Conservation (phyloP, 345 rosid genomes). For the Eucalyptus cloeziana region DNA sequence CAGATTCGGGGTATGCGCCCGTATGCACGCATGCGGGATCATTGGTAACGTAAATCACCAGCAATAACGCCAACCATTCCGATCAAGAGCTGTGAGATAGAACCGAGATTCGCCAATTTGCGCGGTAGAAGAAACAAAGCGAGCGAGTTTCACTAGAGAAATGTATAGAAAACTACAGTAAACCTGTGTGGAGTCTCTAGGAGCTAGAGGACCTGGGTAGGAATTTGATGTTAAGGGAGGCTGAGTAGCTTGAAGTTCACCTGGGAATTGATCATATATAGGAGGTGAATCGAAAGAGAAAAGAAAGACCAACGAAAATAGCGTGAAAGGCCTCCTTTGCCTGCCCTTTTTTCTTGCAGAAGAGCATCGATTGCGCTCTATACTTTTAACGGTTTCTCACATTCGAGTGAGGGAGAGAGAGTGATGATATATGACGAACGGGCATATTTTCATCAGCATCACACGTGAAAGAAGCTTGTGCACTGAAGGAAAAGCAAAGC, state of each 20-base stretch:
- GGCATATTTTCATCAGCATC: neutral
- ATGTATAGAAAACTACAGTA: neutral
- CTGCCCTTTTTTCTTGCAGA: neutral
- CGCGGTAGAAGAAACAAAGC: neutral
- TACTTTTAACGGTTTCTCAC: neutral
- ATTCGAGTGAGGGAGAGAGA: neutral
- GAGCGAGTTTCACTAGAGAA: neutral
- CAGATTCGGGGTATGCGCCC: neutral
- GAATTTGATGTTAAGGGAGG: neutral
- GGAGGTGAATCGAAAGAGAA: neutral
- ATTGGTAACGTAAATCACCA: neutral
- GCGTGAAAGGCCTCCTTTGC: neutral
- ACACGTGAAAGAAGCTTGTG: neutral
- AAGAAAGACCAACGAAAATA: neutral
- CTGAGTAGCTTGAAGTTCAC: neutral
- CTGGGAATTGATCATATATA: neutral
- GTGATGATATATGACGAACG: neutral
- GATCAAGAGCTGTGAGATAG: neutral
- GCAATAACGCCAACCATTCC: neutral
- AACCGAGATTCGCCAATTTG: neutral
- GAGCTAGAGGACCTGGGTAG: neutral
- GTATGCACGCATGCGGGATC: neutral
- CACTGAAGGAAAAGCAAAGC: neutral
- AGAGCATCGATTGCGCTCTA: neutral
- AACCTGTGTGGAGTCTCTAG: neutral